phyloP scores from a whole-genome alignment of 345 rosid species.

The Acer yangbiense region DNA sequence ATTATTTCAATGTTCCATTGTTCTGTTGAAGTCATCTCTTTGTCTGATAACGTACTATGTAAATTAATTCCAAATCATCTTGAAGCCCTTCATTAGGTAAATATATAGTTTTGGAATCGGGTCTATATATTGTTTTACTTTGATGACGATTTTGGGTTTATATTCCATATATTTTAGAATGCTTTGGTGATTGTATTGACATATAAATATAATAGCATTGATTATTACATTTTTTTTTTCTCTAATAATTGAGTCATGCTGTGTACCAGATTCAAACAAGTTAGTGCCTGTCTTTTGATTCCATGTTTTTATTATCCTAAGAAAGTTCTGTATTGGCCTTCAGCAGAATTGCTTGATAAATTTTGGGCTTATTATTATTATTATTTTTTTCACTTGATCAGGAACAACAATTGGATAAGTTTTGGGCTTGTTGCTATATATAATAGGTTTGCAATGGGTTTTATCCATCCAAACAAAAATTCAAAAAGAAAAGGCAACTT shows the following conservation, averaged over 20 bases:
- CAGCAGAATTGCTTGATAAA: neutral
- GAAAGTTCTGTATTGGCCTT: neutral
- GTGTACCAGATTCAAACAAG: neutral
- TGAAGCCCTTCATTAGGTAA: neutral
- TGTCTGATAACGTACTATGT: neutral
- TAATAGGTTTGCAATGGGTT: neutral
- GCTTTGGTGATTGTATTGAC: neutral
- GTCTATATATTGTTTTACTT: neutral
- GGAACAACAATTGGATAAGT: neutral
- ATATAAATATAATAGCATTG: neutral
- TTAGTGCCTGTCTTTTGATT: neutral
- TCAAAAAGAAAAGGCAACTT: neutral
- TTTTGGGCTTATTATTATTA: neutral
- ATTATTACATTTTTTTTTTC: neutral
- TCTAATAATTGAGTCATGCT: neutral
- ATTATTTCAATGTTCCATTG: neutral
- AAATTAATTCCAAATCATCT: neutral
- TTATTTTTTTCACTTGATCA: neutral
- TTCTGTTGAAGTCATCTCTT: neutral
- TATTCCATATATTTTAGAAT: neutral
- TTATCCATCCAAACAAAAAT: neutral
- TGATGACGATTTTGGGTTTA: neutral
- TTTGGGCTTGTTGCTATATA: neutral
- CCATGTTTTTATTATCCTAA: neutral
- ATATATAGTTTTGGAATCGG: neutral